phyloP scores from a whole-genome alignment of 768 basidiomycete genomes.

The Amanita exitialis region DNA sequence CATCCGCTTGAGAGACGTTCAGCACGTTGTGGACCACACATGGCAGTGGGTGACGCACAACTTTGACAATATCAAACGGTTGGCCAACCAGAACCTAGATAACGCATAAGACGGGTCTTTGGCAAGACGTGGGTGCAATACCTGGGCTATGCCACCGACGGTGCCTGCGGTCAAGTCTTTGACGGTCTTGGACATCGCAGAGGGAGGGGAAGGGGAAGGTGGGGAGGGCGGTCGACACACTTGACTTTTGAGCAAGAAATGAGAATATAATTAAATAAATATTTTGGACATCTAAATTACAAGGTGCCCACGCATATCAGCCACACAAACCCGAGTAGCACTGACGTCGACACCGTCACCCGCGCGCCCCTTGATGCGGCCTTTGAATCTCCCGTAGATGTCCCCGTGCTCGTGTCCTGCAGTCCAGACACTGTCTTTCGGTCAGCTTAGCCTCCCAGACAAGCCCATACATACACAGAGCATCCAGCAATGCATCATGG shows the following conservation, averaged over 20 bases:
- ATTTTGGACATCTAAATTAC: too few species aligned
- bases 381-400: neutral
- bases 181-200: conserved; percentile 50
- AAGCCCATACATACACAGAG: conserved; percentile 32
- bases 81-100: conserved; percentile 78
- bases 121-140: conserved; percentile 13
- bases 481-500: conserved; percentile 48
- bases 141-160: conserved; percentile 86
- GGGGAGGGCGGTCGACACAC: too few species aligned
- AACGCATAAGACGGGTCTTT: conserved; percentile 12
- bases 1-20: conserved; percentile 54
- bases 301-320: neutral
- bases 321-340: neutral
- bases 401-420: neutral
- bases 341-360: neutral
- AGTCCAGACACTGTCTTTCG: conserved; percentile 1
- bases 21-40: neutral
- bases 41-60: conserved; percentile 42
- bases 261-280: too few species aligned
- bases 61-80: conserved; percentile 97
- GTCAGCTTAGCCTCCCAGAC: neutral
- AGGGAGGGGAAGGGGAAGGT: neutral
- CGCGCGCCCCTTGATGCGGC: neutral
- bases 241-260: too few species aligned
- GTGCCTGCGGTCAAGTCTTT: conserved; percentile 89